Evolutionary conservation across 805 yeast species (phyloP), one percentile per base, ranked within the genome.

Genomic region (Schizosaccharomyces japonicus): DNA sequence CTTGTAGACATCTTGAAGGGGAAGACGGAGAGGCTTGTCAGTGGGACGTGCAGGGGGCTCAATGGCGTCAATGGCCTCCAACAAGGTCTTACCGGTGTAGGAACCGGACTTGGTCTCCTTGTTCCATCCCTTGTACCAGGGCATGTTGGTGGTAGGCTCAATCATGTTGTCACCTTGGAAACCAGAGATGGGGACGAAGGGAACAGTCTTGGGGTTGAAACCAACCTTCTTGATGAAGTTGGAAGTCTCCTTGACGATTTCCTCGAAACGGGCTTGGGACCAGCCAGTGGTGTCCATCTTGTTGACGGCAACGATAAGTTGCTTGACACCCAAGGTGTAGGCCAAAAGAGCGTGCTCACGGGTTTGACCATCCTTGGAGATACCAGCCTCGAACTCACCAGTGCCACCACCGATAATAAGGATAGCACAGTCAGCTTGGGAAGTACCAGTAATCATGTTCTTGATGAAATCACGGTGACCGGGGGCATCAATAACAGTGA

Each of bases 241-340:
- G 55, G 78, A 63, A 59, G 81, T 72, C 69, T 79, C 83, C 73
- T 75, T 76, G 65, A 68, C 63, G 59, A 78, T 78, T 66, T 78
- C 84, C 58, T 75, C 75, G 71, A 69, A 81, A 70, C 93, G 78
- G 59, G 70, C 64, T 72, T 80, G 75, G 58, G 75, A 71, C 92
- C 92, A 80, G 65, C 80, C 78, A 64, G 77, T 83, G 66, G 90
- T 76, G 73, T 80, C 93, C 93, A 80, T 81, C 81, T 80, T 80
- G 84, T 80, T 90, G 56, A 87, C 84, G 48, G 80, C 95, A 50
- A 87, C 95, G 53, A 90, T 70, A 63, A 87, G 73, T 63, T 78
- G 80, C 70, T 87, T 83, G 52, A 87, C 95, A 67, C 98, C 98
- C 67, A 87, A 96, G 47, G 95, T 90, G 71, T 87, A 90, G 52